phyloP scores from a whole-genome alignment of 1,284 basidiomycete species.

The Exobasidium cylindrosporum region DNA sequence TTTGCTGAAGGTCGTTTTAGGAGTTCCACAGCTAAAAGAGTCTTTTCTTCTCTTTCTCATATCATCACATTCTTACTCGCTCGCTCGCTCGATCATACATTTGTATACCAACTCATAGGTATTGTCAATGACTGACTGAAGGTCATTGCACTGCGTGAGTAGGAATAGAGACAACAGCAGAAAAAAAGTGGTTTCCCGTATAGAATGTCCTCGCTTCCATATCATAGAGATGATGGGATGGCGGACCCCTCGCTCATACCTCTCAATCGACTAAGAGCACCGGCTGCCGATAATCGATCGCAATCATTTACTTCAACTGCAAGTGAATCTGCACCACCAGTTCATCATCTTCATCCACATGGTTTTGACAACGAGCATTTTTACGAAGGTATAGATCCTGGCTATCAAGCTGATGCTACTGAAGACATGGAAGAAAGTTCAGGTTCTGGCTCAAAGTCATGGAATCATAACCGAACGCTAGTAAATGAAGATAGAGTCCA shows the following conservation, averaged over 20 bases:
- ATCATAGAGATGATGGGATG: constrained; percentile 19
- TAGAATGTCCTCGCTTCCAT: constrained; percentile 37
- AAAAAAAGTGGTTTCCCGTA: background rate
- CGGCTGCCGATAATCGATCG: constrained; percentile 20
- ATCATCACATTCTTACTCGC: no score
- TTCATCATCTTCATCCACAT: constrained; percentile 34
- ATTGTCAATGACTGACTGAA: no score
- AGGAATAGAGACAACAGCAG: background rate
- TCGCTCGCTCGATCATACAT: no score
- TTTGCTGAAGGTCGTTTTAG: no score
- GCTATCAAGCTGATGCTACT: constrained; percentile 9
- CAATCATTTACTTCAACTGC: constrained; percentile 13
- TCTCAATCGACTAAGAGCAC: constrained; percentile 23
- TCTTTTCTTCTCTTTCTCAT: constrained; percentile 1
- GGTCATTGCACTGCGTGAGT: no score
- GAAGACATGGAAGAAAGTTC: constrained; percentile 8
- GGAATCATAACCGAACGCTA: constrained; percentile 13
- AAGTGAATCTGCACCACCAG: constrained; percentile 20
- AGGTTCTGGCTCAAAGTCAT: background rate
- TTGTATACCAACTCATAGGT: no score
- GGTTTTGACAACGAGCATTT: constrained; percentile 28
- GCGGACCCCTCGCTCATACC: constrained; percentile 34
- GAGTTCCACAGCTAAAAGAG: no score
- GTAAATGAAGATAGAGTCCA: background rate
- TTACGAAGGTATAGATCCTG: constrained; percentile 29